phyloP scores from a whole-genome alignment of 2,329 filamentous ascomycete genomes.

The Dendryphion nanum region DNA sequence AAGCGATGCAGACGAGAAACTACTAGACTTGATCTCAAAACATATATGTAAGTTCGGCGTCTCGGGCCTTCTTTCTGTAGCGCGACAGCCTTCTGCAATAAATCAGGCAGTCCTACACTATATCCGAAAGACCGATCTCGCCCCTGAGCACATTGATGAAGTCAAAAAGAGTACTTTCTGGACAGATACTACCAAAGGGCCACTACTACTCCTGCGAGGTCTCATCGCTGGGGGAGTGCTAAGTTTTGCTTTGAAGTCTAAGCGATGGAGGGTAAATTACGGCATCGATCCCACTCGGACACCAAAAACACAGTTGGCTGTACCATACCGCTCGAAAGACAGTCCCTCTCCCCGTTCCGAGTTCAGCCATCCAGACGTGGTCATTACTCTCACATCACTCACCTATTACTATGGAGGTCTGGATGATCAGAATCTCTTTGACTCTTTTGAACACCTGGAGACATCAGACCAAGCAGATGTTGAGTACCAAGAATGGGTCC shows the following conservation, averaged over 20 bases:
- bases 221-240: slow-evolving; percentile 58
- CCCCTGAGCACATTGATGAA: slow-evolving; percentile 22
- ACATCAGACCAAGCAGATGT: slow-evolving; percentile 52
- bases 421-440: slow-evolving; percentile 48
- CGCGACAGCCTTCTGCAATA: slow-evolving; percentile 26
- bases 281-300: slow-evolving; percentile 50
- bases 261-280: slow-evolving; percentile 66
- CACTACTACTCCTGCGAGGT: slow-evolving; percentile 53
- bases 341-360: slow-evolving; percentile 62
- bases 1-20: slow-evolving; percentile 30
- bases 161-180: slow-evolving; percentile 35
- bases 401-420: slow-evolving; percentile 67
- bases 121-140: slow-evolving; percentile 41
- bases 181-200: slow-evolving; percentile 28
- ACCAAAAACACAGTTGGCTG: slow-evolving; percentile 53
- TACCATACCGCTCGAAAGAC: slow-evolving; percentile 67
- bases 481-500: slow-evolving; percentile 55
- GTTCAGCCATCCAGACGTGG: slow-evolving; percentile 67
- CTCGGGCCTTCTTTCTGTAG: slow-evolving; percentile 45
- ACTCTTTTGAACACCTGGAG: slow-evolving; percentile 48
- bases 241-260: slow-evolving; percentile 52
- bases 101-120: slow-evolving; percentile 43
- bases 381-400: slow-evolving; percentile 64
- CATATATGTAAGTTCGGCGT: slow-evolving; percentile 48
- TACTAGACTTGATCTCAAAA: slow-evolving; percentile 23